Evolutionary conservation across 345 rosid species (phyloP).

Genomic region (Bruguiera gymnorhiza): DNA sequence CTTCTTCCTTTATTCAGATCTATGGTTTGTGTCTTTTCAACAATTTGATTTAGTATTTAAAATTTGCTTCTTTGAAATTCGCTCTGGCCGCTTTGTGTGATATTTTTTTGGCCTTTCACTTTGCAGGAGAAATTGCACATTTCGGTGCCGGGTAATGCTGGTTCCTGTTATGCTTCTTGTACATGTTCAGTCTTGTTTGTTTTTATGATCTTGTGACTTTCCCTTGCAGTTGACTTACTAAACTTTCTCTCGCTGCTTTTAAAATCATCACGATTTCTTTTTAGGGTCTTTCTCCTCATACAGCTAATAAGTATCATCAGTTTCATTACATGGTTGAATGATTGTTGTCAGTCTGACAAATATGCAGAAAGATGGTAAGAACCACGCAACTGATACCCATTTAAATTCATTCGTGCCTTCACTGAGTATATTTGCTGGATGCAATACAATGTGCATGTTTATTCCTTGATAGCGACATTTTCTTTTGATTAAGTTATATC

Average conservation of each 20-base stretch:
- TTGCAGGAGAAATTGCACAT: constrained; percentile 88
- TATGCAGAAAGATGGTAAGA: constrained; percentile 72
- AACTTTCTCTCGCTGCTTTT: background rate
- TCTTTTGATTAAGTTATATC: too few species aligned
- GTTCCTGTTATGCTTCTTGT: background rate
- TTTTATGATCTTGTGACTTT: background rate
- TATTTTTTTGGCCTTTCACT: background rate
- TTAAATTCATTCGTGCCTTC: background rate
- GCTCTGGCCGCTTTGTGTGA: background rate
- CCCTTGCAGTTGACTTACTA: too few species aligned
- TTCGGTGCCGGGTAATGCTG: constrained; percentile 91
- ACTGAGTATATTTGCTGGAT: too few species aligned
- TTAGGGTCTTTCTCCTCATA: constrained; percentile 89
- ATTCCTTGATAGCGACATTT: too few species aligned
- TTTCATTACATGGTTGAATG: constrained; percentile 82
- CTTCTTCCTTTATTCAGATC: constrained; percentile 56
- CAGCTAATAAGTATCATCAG: constrained; percentile 90
- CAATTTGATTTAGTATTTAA: background rate
- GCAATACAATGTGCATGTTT: too few species aligned
- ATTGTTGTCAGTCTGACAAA: constrained; percentile 61
- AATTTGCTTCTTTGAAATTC: background rate
- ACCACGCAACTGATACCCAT: background rate
- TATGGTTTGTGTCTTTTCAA: constrained; percentile 55
- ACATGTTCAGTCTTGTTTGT: background rate
- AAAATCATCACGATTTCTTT: constrained; percentile 14